Conservation (phyloP, 1,284 basidiomycete genomes). For the Phaffia rhodozyma region DNA sequence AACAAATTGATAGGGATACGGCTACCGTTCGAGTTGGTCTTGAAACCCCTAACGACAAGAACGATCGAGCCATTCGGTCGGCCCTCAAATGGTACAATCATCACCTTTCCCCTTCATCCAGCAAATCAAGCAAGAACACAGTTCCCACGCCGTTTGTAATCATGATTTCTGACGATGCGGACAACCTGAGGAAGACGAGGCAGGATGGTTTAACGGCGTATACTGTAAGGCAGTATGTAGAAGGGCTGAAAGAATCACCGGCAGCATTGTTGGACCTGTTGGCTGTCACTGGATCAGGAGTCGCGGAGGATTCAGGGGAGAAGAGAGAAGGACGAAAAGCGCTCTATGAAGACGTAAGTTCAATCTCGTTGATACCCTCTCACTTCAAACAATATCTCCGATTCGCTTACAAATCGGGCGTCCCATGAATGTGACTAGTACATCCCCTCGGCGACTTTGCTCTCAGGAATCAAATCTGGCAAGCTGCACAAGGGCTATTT, state of each 20-base stretch:
- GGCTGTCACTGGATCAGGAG: slow-evolving; percentile 46
- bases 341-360: slow-evolving; percentile 62
- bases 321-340: slow-evolving; percentile 39
- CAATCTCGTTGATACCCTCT: not conserved
- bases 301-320: slow-evolving; percentile 43
- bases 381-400: not conserved
- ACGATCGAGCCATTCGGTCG: slow-evolving; percentile 81
- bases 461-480: slow-evolving; percentile 75
- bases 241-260: slow-evolving; percentile 49
- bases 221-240: slow-evolving; percentile 65
- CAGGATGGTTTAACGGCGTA: slow-evolving; percentile 50
- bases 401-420: slow-evolving; percentile 4
- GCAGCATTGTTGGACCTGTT: slow-evolving; percentile 66
- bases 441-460: slow-evolving; percentile 56
- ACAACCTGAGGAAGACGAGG: slow-evolving; percentile 65
- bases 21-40: slow-evolving; percentile 57
- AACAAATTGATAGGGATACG: slow-evolving; percentile 49
- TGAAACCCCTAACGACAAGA: slow-evolving; percentile 80
- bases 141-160: slow-evolving; percentile 50
- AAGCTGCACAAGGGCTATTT: slow-evolving; percentile 84
- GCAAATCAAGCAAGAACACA: slow-evolving; percentile 39
- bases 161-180: slow-evolving; percentile 78
- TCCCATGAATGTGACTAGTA: slow-evolving; percentile 46
- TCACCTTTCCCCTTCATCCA: slow-evolving; percentile 46
- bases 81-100: slow-evolving; percentile 71